Percentiles rank a stretch among this genome's conserved stretches.
phyloP scores from a whole-genome alignment of 31 red algal genomes.

The Endocladia muricata region DNA sequence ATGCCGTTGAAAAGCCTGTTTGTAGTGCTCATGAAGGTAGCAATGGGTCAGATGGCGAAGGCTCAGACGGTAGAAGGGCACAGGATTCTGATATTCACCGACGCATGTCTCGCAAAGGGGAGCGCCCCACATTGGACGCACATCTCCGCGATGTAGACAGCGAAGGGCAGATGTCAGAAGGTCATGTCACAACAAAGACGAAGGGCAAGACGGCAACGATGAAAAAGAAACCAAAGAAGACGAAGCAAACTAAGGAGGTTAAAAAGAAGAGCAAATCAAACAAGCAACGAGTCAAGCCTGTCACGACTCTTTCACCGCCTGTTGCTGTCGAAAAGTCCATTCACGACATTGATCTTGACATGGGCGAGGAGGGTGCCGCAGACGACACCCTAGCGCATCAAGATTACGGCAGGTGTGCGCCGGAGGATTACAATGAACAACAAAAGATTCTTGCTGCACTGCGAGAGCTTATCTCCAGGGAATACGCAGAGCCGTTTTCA shows the following conservation, averaged over 20 bases:
- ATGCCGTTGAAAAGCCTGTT: no score
- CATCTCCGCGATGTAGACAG: background rate
- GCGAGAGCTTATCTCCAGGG: slow-evolving; percentile 19
- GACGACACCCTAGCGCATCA: background rate
- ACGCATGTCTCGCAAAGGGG: background rate
- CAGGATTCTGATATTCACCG: background rate
- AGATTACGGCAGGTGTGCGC: background rate
- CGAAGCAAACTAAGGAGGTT: no score
- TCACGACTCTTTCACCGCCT: no score
- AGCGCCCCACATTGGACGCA: background rate
- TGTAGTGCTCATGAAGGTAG: no score
- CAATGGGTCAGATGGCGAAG: background rate
- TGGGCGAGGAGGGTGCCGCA: no score
- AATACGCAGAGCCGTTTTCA: slow-evolving; percentile 17
- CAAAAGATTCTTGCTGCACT: slow-evolving; percentile 19
- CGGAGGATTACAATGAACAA: slow-evolving; percentile 28
- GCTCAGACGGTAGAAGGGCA: background rate
- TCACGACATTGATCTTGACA: no score
- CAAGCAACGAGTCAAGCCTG: no score
- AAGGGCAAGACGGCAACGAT: background rate
- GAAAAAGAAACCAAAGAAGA: background rate
- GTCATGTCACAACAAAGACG: background rate
- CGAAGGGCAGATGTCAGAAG: background rate
- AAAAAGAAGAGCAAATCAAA: no score
- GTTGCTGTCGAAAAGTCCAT: no score